Evolutionary conservation across 2,329 filamentous ascomycete species (phyloP).

Genomic region (Dothistroma septosporum): DNA sequence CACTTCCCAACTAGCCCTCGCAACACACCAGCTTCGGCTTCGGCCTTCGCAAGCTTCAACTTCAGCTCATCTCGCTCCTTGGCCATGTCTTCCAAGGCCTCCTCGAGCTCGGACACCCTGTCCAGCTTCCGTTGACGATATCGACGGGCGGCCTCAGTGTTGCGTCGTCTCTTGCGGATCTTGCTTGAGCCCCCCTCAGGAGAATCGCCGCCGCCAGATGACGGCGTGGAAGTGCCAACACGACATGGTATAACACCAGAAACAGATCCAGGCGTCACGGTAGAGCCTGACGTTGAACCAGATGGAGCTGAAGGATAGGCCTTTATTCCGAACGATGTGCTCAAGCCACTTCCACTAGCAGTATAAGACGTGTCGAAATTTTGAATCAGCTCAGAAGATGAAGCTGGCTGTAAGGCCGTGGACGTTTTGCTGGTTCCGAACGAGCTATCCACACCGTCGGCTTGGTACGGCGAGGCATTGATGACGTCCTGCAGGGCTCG

Average conservation of each 20-base stretch:
- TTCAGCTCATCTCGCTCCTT: constrained; percentile 61
- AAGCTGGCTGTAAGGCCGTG: not conserved
- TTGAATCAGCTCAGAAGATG: not conserved
- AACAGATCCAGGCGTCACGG: not conserved
- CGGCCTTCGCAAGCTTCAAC: constrained; percentile 58
- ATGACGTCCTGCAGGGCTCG: not conserved
- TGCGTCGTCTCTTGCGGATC: constrained; percentile 57
- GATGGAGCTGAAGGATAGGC: not conserved
- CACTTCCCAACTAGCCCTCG: constrained; percentile 22
- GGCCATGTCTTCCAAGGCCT: constrained; percentile 55
- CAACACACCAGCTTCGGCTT: constrained; percentile 62
- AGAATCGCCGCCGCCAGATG: constrained; percentile 8
- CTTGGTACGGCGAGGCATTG: not conserved
- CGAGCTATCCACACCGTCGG: not conserved
- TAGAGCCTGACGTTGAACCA: not conserved
- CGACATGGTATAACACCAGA: not conserved
- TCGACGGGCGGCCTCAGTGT: constrained; percentile 67
- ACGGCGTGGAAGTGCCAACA: not conserved
- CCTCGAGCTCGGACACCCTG: constrained; percentile 59
- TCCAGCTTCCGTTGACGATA: constrained; percentile 69
- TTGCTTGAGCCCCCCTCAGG: constrained; percentile 11
- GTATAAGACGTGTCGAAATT: not conserved
- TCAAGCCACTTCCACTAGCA: not conserved
- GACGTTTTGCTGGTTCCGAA: not conserved
- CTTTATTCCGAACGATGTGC: not conserved